Base-by-base conservation (phyloP, 805 yeast species). In the Yarrowia hollandica region DNA sequence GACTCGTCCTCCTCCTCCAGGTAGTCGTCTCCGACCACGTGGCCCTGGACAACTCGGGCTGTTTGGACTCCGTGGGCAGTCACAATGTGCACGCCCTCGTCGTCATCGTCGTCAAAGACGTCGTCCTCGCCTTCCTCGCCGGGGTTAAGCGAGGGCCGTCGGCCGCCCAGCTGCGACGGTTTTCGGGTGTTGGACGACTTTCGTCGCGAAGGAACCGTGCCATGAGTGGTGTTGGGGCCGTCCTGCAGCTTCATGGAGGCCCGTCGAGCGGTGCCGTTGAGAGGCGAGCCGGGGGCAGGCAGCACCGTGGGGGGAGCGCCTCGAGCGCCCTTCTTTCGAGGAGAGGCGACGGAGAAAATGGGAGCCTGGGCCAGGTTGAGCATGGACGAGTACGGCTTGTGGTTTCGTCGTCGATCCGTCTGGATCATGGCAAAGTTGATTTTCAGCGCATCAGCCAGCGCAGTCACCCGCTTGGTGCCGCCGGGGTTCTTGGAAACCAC, bases 401-500 rank as follows among this genome's bases (percentile, higher is more conserved):
- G 48, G 39, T 55, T 55, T 55, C 59, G 37, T 74, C 97, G 85
- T 70, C 98, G 83, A 75, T 94, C 99, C 18, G 99, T 94, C 71
- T 94, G 98, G 65, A 95, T 92, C 98, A 94, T 92, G 61, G 99
- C 99, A 70, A 94, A 94, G 72, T 94, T 90, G 65, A 94, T 88
- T 74, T 92, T 92, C 67, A 94, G 79, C 34, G 95, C 84, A 75
- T 95, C 99, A n/a, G 99, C 99, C 67, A 94, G 78, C 1, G 97
- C 91, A 16, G 99, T 94, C 58, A 94, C 99, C 65, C 99, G 82
- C 72, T 94, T 94, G 18, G 99, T 91, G 60, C 99, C 99, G 63
- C 99, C 99, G 18, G 99, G 98, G 74, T 94, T 94, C 72, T 94
- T 94, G n/a, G 97, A 90, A 11, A 94, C 99, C 22, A 95, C 99